Evolutionary conservation across 495 filamentous ascomycete species (phyloP).

Genomic region (Podospora bellae-mahoneyi): DNA sequence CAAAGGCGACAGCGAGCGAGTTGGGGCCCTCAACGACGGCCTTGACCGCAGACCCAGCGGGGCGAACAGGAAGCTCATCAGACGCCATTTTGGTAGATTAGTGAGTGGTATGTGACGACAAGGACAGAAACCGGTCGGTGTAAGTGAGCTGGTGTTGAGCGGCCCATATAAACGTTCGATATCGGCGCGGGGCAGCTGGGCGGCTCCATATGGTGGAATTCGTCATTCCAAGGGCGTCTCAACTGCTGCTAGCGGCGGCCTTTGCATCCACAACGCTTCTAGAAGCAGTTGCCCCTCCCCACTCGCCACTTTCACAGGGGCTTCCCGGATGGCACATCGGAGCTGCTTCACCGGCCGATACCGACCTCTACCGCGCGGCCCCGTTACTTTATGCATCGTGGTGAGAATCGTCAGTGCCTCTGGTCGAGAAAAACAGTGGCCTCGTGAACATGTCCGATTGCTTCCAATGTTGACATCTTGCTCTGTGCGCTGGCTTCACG

Average conservation of each 20-base stretch:
- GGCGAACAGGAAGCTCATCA: neutral
- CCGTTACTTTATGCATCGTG: no score
- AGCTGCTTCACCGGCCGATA: neutral
- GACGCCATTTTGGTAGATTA: neutral
- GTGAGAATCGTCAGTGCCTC: no score
- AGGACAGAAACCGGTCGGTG: neutral
- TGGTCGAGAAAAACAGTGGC: neutral
- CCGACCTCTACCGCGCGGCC: neutral
- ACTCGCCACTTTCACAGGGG: neutral
- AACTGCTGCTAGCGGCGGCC: constrained; percentile 4
- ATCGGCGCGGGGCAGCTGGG: constrained; percentile 17
- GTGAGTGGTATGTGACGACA: neutral
- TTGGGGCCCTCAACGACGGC: constrained; percentile 22
- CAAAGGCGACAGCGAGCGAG: constrained; percentile 29
- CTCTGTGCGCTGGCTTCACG: no score
- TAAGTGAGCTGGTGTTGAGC: neutral
- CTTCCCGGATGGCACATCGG: neutral
- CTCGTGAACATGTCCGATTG: no score
- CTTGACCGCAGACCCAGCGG: neutral
- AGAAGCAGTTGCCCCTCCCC: neutral
- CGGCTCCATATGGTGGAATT: constrained; percentile 16
- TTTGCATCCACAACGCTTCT: constrained; percentile 2
- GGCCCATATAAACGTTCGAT: constrained; percentile 7
- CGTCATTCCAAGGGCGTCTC: constrained; percentile 23
- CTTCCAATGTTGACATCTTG: no score